phyloP scores from a whole-genome alignment of 73 alveolate genomes.

The Paramecium primaurelia region DNA sequence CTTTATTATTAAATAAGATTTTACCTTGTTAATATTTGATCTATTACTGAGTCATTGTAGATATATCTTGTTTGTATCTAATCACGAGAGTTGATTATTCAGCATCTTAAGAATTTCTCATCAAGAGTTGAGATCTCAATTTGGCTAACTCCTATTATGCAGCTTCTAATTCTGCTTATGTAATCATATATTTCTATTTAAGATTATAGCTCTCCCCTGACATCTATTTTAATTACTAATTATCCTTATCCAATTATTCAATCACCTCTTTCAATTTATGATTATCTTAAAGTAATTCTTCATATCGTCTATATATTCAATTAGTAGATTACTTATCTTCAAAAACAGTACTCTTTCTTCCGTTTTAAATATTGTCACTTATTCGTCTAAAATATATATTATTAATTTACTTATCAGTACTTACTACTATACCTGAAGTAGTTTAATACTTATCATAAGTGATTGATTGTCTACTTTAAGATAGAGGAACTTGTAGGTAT shows the following conservation, averaged over 20 bases:
- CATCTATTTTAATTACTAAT: not conserved
- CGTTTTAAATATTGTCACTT: not conserved
- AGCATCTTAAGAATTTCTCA: not conserved
- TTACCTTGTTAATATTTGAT: slow-evolving; percentile 24
- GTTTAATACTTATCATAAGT: not conserved
- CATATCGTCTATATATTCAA: slow-evolving; percentile 5
- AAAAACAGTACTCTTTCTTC: not conserved
- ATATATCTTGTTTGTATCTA: not conserved
- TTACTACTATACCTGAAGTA: not conserved
- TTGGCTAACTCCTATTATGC: slow-evolving; percentile 29
- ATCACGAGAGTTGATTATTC: not conserved
- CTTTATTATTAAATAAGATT: not conserved
- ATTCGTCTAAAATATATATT: not conserved
- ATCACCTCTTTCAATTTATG: slow-evolving; percentile 13
- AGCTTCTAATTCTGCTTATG: slow-evolving; percentile 38
- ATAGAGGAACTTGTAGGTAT: not conserved
- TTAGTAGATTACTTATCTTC: not conserved
- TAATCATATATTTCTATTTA: slow-evolving; percentile 3
- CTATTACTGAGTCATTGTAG: not conserved
- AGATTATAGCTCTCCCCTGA: slow-evolving; percentile 13
- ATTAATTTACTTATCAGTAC: not conserved
- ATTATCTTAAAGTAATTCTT: not conserved
- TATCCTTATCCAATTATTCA: slow-evolving; percentile 16
- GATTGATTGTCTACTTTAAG: not conserved
- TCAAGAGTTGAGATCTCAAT: not conserved